Evolutionary conservation across 495 filamentous ascomycete species (phyloP).

Genomic region (Bacidia rubella): DNA sequence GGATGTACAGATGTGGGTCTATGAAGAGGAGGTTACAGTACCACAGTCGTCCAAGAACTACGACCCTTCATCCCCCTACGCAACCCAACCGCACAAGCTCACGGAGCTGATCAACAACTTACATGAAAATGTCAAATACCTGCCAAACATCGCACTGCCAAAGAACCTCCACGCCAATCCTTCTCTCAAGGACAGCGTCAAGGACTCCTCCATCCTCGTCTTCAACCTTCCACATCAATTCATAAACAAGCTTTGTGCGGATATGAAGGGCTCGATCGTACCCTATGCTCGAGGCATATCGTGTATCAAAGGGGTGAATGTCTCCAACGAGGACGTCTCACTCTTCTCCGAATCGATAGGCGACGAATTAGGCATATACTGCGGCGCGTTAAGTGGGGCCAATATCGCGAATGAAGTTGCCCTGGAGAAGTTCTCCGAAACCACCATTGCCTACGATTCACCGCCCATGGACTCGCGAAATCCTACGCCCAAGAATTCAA

Average conservation of each 20-base stretch:
- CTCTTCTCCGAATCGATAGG: slow-evolving; percentile 96
- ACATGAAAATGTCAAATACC: slow-evolving; percentile 97
- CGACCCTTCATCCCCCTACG: slow-evolving; percentile 38
- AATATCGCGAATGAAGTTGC: slow-evolving; percentile 97
- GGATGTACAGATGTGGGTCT: slow-evolving; percentile 96
- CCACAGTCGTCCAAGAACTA: slow-evolving; percentile 50
- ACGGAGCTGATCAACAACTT: slow-evolving; percentile 78
- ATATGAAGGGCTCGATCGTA: slow-evolving; percentile 75
- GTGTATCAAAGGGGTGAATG: slow-evolving; percentile 96
- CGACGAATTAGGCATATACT: slow-evolving; percentile 82
- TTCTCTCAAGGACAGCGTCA: slow-evolving; percentile 66
- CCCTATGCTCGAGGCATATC: slow-evolving; percentile 89
- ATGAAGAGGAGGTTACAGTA: slow-evolving; percentile 70
- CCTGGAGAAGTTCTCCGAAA: slow-evolving; percentile 89
- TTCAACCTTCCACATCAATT: slow-evolving; percentile 99
- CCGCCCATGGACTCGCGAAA: slow-evolving; percentile 66
- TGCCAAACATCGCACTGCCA: slow-evolving; percentile 73
- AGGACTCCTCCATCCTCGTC: slow-evolving; percentile 71
- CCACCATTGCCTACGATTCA: slow-evolving; percentile 90
- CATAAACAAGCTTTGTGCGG: slow-evolving; percentile 72
- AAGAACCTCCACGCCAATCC: slow-evolving; percentile 81
- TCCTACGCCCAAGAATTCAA: slow-evolving; percentile 37
- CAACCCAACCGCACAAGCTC: slow-evolving; percentile 62
- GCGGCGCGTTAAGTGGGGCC: slow-evolving; percentile 86
- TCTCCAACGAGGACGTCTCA: slow-evolving; percentile 63